Conservation (phyloP, 352 stramenopile genomes). For the Phytophthora pluvialis region DNA sequence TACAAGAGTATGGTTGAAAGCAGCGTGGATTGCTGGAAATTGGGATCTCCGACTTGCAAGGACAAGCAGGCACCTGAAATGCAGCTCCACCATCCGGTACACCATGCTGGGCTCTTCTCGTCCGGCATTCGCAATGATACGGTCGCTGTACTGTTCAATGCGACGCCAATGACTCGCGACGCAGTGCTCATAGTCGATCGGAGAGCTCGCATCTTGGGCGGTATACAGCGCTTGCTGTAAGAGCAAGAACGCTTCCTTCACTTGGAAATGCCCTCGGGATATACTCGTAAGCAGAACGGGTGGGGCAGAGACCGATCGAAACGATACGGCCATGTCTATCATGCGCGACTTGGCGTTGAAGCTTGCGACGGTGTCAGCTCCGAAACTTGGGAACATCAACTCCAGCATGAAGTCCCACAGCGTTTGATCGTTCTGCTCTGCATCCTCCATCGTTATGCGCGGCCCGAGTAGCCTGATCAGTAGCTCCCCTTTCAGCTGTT, state of each 20-base stretch:
- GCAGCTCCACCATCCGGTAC: slow-evolving; percentile 33
- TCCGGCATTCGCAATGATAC: slow-evolving; percentile 22
- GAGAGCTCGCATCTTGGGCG: slow-evolving; percentile 18
- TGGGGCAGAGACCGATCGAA: slow-evolving; percentile 15
- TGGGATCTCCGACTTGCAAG: slow-evolving; percentile 41
- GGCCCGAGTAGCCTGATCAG: slow-evolving; percentile 51
- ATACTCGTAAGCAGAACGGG: slow-evolving; percentile 21
- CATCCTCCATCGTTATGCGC: slow-evolving; percentile 31
- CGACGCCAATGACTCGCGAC: slow-evolving; percentile 39
- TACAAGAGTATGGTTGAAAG: slow-evolving; percentile 30
- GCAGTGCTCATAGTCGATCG: slow-evolving; percentile 36
- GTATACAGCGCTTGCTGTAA: slow-evolving; percentile 42
- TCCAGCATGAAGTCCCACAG: slow-evolving; percentile 49
- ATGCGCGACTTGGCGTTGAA: slow-evolving; percentile 13
- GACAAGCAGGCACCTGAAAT: slow-evolving; percentile 46
- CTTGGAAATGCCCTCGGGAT: slow-evolving; percentile 15
- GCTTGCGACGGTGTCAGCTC: slow-evolving; percentile 4
- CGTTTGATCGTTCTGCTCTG: slow-evolving; percentile 38
- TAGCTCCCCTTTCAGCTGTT: slow-evolving; percentile 65
- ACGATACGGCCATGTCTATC: slow-evolving; percentile 16
- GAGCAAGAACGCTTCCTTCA: slow-evolving; percentile 36
- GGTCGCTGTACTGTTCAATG: slow-evolving; percentile 34
- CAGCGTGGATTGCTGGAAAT: slow-evolving; percentile 36
- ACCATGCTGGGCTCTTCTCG: slow-evolving; percentile 30
- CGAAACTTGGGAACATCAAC: slow-evolving; percentile 24